Evolutionary conservation across 306 rosid genomes (phyloP), one percentile per base, ranked within the genome.

Genomic region (Acacia confusa): DNA sequence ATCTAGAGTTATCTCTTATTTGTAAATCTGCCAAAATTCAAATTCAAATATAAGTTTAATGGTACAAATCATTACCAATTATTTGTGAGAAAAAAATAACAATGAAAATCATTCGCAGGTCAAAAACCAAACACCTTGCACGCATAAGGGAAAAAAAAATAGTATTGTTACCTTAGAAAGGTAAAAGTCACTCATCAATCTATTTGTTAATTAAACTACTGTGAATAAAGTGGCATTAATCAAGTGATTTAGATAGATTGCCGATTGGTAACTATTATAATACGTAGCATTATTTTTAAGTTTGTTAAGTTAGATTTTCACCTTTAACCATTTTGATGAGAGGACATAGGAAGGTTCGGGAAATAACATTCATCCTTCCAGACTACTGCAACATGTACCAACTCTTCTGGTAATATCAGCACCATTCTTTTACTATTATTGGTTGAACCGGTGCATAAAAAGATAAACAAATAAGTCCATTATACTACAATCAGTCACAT

Each of bases 301-400:
- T 55, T 9, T 20, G 16, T 44, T 44, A 12, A 44, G 3, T 44
- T 15, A 16, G 60, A 52, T 25, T 52, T 17, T 52, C 24, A 52
- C 73, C 53, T 86, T 76, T 36, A 36, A 27, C 44, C 60, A 63
- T 63, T 63, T 55, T 61, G 19, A 12, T 28, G 28, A 63, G 69
- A 1, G 16, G 38, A 25, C 69, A 63, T 20, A 63, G 36, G 28
- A 28, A 70, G 60, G 57, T 28, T 15, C 76, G 28, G 71, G 55
- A 86, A 83, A 83, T 77, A 74, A 74, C 78, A 53, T 74, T 36
- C 78, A 34, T 53, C 52, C 50, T 53, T 19, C 19, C 77, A 28
- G 47, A 13, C 52, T 45, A 41, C 65, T 50, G 77, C 64, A 48
- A 73, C 45, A 17, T 50, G 36, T 52, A 86, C 82, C 77, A 75